Evolutionary conservation across 768 basidiomycete species (phyloP), one percentile per base, ranked within the genome.

Genomic region (Tulasnella calospora): DNA sequence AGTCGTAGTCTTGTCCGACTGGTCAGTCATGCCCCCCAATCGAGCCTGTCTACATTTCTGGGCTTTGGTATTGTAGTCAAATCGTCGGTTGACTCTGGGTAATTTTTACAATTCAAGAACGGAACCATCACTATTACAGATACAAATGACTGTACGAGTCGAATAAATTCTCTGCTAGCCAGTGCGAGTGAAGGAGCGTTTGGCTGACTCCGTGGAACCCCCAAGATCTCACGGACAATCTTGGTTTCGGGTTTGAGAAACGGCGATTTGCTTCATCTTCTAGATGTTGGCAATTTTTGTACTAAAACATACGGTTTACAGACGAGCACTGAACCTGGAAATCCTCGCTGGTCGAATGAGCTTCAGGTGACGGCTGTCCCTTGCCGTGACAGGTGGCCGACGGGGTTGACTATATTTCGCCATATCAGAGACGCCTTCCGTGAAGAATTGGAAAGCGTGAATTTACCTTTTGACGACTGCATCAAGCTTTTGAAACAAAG

Each of bases 61-160:
- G 23, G 6, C 51, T 51, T 23, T 47, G 46, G 46, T 6, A 15
- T 47, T 19, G 17, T 17, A 19, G 71, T 74, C 35, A 47, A 30
- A n/a, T 51, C n/a, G n/a, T n/a, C n/a, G 51, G 5, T 17, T 35
- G 57, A 19, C 75, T 47, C 73, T 12, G 38, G 10, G 36, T n/a
- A 30, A 78, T 38, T 23, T 23, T 40, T 33, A 36, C 27, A 10
- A 15, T 5, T 27, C 27, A 81, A 84, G 84, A 85, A 86, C 74
- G 86, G 85, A 82, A 98, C 96, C 19, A 97, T 98, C 85, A 97
- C 96, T 3, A 95, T 89, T 51, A 90, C 89, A 82, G 96, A 98
- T 83, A 95, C 94, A 9, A 98, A 98, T 84, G 96, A 98, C 82
- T 96, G 93, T 95, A 83, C 80, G 90, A 41, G 17, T 1, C 44